A percentile compares a stretch with the other conserved stretches of the same genome.
Evolutionary conservation across 257 asterid genomes (phyloP).

Genomic region (Nicotiana otophora): DNA sequence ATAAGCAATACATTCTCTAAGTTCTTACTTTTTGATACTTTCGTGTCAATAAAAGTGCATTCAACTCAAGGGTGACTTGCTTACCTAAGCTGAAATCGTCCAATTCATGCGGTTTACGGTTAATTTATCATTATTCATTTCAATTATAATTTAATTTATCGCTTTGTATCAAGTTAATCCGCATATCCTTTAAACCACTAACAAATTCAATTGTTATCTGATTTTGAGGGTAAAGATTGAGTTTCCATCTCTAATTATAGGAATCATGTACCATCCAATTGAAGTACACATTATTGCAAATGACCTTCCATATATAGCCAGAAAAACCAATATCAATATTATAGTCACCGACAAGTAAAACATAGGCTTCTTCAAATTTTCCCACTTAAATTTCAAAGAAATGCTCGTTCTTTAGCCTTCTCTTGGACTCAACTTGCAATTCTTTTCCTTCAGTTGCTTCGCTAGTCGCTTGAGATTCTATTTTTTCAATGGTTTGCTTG

Average conservation of each 20-base stretch:
- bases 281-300: constrained; percentile 52
- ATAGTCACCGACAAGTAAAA: constrained; percentile 21
- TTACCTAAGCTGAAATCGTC: too few relatives aligned
- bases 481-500: background rate
- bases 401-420: background rate
- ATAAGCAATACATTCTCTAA: too few relatives aligned
- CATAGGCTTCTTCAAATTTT: constrained; percentile 18
- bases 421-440: background rate
- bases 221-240: too few relatives aligned
- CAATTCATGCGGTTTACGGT: too few relatives aligned
- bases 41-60: too few relatives aligned
- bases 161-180: too few relatives aligned
- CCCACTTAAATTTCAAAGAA: constrained; percentile 1
- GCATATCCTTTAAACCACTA: too few relatives aligned
- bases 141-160: too few relatives aligned
- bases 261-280: constrained; percentile 47
- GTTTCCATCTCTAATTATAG: constrained; percentile 5
- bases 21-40: too few relatives aligned
- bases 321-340: constrained; percentile 34
- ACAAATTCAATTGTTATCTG: too few relatives aligned
- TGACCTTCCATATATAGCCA: constrained; percentile 37
- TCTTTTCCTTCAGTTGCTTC: background rate
- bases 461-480: background rate
- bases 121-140: too few relatives aligned
- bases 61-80: too few relatives aligned